Base-by-base conservation (phyloP, 768 basidiomycete genomes). In the Chlorophyllum brunneum region DNA sequence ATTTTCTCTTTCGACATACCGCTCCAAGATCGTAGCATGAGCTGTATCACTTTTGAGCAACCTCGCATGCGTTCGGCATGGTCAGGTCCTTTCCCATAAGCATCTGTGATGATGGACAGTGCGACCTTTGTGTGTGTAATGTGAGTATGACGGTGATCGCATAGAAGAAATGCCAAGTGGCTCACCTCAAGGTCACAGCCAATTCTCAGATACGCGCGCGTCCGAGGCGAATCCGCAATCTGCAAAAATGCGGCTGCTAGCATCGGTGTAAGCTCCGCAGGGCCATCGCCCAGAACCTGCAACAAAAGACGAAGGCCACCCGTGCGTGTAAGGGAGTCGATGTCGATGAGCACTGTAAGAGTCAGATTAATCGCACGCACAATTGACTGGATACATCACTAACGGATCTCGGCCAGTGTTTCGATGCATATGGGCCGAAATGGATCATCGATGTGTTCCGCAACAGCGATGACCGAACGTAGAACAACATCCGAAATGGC, bases 21-120 rank as follows among this genome's bases (percentile, higher is more conserved):
- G 60, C 92, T 88, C 94, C 95, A 99, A 10, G 89, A 92, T 46
- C 88, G 81, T 46, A 99, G 65, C 81, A 97, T 87, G 37, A 86
- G 73, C 48, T 86, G 82, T 30, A 95, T 83, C 48, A 95, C 81
- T 58, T 80, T 85, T 5, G 86, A 80, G 57, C 85, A 87, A 9
- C 83, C 81, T 57, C 83, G 79, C 74, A 98, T 85, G 40, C 85
- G 78, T 13, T 95, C 92, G 2, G 82, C 77, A 60, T 93, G 85
- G 36, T 86, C 85, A 8, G 80, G 65, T 0, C 86, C 85, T 59
- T 90, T 92, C 1, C 91, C 91, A 59, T 95, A 94, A 0, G 90
- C 89, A 64, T 98, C 95, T 2, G 95, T 98, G 51, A 99, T 82
- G 1, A 88, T 89, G 3, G 89, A 86, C 10, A 98, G 71, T 1